A percentile compares a stretch with the other conserved stretches of the same genome.
phyloP scores from a whole-genome alignment of 148 eudicot genomes.

The Selenicereus undatus region DNA sequence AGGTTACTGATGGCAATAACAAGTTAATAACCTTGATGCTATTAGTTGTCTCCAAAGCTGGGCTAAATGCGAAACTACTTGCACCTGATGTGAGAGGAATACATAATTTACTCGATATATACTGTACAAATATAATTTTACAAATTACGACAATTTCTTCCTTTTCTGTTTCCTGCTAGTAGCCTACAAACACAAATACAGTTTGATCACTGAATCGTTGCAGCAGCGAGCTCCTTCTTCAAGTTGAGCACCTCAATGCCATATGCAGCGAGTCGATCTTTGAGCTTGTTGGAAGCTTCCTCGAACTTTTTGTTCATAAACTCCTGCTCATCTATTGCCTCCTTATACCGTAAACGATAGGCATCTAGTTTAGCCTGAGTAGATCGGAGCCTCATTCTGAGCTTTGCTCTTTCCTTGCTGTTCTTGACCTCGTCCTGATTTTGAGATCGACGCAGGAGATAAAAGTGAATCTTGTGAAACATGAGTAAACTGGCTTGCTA shows the following conservation, averaged over 20 bases:
- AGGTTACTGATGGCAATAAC: too few relatives aligned
- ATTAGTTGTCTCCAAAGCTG: too few relatives aligned
- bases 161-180: not conserved
- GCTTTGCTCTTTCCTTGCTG: constrained; percentile 53
- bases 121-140: not conserved
- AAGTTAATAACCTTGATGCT: too few relatives aligned
- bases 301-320: constrained; percentile 55
- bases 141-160: not conserved
- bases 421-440: constrained; percentile 40
- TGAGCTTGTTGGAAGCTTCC: constrained; percentile 57
- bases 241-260: constrained; percentile 52
- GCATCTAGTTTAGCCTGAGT: constrained; percentile 59
- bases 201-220: not conserved
- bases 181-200: not conserved
- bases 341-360: constrained; percentile 47
- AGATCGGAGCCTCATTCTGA: constrained; percentile 70
- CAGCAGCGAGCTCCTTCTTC: constrained; percentile 58
- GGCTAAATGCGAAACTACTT: not conserved
- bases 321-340: constrained; percentile 50
- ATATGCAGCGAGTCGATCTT: constrained; percentile 45
- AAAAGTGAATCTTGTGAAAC: not conserved
- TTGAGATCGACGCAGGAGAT: not conserved
- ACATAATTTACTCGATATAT: not conserved
- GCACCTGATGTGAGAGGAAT: not conserved
- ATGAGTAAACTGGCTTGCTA: not conserved